phyloP scores from a whole-genome alignment of 1,139 yeast genomes.

The Yamadazyma aaseri region DNA sequence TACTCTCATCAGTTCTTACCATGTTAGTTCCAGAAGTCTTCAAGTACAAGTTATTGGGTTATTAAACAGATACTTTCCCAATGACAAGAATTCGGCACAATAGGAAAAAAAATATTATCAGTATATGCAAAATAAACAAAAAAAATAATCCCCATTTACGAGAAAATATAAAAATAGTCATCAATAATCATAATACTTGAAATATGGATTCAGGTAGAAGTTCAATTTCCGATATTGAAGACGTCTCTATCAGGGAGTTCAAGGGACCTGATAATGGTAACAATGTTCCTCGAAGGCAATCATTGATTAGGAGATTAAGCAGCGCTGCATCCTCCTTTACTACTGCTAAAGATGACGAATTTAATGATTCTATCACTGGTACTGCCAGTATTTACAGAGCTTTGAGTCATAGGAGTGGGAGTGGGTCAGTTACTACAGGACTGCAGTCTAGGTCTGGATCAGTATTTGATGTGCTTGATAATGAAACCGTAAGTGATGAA shows the following conservation, averaged over 20 bases:
- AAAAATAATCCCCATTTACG: no score
- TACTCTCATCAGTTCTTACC: no score
- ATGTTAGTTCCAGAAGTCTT: no score
- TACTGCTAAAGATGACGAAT: slow-evolving; percentile 50
- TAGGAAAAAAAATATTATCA: no score
- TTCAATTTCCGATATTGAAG: background rate
- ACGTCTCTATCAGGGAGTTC: background rate
- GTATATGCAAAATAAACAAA: no score
- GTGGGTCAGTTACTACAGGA: background rate
- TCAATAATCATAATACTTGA: no score
- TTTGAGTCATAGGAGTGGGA: slow-evolving; percentile 1
- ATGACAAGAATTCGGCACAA: no score
- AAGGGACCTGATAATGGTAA: background rate
- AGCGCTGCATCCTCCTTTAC: slow-evolving; percentile 1
- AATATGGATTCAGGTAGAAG: no score
- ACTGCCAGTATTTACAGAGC: slow-evolving; percentile 26
- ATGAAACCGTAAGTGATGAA: slow-evolving; percentile 1
- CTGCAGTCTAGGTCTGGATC: background rate
- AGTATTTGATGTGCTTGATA: background rate
- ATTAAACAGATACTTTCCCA: no score
- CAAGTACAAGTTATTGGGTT: no score
- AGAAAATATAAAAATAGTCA: no score
- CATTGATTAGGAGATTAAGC: slow-evolving; percentile 2
- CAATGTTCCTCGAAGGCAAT: slow-evolving; percentile 1
- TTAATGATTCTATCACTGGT: slow-evolving; percentile 70